Base-by-base conservation (phyloP, 805 yeast genomes). In the Metschnikowia proteae region DNA sequence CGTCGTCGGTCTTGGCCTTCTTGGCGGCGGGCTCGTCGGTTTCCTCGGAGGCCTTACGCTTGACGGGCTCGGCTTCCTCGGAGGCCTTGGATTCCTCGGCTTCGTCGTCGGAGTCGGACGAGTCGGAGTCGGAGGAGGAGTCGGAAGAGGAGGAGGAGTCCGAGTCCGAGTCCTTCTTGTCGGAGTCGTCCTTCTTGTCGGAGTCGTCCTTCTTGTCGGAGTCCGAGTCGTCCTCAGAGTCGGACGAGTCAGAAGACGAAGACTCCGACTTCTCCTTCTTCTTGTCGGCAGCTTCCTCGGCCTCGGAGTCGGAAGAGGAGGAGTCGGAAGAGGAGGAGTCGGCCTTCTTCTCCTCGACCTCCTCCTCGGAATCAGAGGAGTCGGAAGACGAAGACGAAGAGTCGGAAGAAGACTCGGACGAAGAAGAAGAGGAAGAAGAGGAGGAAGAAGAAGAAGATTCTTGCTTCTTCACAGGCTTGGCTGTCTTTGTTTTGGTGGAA, bases 1-100 rank as follows among this genome's bases (percentile, higher is more conserved):
- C 96, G 57, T 71, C 75, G 45, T 68, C 70, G 46, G 65, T 57
- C 74, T 77, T 79, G 56, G 73, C 71, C 68, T 80, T 82, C 76
- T 84, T 86, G 51, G 73, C 57, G 46, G 71, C 70, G 35, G 64
- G 63, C 51, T 60, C 63, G 37, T 59, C 65, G 23, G 43, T 37
- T 29, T 48, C 54, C 10, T 51, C 55, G 75, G 56, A 63, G 43
- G 60, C 59, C 52, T 58, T 53, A 43, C 62, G 60, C 60, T 60
- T 60, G 76, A 36, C 63, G 54, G 64, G 61, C 48, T 57, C 64
- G 9, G 25, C 9, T 49, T 73, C 73, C 52, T 73, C 73, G 51
- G 71, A 66, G 55, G 65, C 67, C 49, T 60, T 65, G 50, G 70
- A 71, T 51, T 61, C 64, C 38, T 65, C 68, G 33, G 71, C 68